A percentile compares a stretch with the other conserved stretches of the same genome.
Conservation (phyloP, 1,139 yeast species). For the Suhomyces yuchorum region DNA sequence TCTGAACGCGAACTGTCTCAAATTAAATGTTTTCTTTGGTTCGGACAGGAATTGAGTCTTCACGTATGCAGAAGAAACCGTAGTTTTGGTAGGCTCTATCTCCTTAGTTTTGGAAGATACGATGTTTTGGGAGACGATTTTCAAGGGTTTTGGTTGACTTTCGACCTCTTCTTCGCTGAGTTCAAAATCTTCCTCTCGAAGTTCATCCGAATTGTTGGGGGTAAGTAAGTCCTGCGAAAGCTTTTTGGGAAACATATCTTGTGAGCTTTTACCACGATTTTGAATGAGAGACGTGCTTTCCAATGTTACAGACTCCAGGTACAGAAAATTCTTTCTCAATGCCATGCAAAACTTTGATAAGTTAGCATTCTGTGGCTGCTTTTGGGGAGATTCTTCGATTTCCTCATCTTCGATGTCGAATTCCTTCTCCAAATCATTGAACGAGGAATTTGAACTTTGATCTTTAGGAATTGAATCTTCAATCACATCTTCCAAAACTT, state of each 20-base stretch:
- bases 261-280: not conserved
- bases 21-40: constrained; percentile 8
- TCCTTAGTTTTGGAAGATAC: not conserved
- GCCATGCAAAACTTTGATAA: constrained; percentile 21
- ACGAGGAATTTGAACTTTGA: not conserved
- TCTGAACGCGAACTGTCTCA: constrained; percentile 25
- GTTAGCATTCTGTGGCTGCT: constrained; percentile 14
- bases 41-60: not conserved
- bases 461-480: constrained; percentile 6
- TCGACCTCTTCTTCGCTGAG: constrained; percentile 19
- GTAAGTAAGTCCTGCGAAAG: constrained; percentile 7
- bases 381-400: constrained; percentile 48
- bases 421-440: constrained; percentile 21
- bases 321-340: constrained; percentile 34
- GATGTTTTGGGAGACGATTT: not conserved
- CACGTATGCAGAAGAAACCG: constrained; percentile 1
- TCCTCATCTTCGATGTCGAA: constrained; percentile 33
- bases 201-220: constrained; percentile 11
- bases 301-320: constrained; percentile 6
- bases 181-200: constrained; percentile 16
- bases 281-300: not conserved
- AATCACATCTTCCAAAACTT: not conserved
- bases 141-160: constrained; percentile 1
- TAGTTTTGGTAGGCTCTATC: not conserved
- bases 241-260: constrained; percentile 1